These are phyloP conservation scores for Aspergillus nomiae DNA, from an alignment of 2,329 filamentous ascomycete species.

Conservation along the genomic window DNA sequence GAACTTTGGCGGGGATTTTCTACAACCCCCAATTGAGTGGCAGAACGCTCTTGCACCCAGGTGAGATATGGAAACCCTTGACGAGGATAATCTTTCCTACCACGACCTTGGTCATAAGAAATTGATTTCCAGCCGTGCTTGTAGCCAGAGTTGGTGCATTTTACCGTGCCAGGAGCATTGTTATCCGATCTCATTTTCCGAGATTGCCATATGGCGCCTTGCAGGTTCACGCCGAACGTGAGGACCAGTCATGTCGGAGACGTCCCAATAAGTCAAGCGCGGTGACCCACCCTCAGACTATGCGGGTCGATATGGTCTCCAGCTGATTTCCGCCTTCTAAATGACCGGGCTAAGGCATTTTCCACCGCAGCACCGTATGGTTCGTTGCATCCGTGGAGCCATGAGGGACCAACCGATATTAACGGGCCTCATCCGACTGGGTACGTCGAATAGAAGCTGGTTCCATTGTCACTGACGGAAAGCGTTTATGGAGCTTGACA, in stretches of 20 bases:
- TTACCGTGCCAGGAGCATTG: background rate
- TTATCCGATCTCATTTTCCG: background rate
- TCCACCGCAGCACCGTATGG: background rate
- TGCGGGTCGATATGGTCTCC: background rate
- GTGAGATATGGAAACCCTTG: background rate
- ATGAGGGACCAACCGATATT: background rate
- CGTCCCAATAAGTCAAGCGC: background rate
- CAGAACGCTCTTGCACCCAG: background rate
- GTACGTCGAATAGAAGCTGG: background rate
- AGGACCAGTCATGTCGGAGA: background rate
- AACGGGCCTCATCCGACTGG: background rate
- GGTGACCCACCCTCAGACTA: background rate
- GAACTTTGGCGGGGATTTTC: background rate
- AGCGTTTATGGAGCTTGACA: background rate
- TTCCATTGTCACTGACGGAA: background rate
- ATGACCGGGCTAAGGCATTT: background rate
- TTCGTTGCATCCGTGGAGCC: background rate
- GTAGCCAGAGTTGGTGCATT: background rate
- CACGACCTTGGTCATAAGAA: background rate
- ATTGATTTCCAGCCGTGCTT: background rate
- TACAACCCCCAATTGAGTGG: background rate
- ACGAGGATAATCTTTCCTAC: background rate
- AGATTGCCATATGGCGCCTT: background rate
- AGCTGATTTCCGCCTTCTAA: background rate
- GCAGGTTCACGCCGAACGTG: background rate